Conservation (phyloP, 1,284 basidiomycete species). For the Cryptococcus floricola region DNA sequence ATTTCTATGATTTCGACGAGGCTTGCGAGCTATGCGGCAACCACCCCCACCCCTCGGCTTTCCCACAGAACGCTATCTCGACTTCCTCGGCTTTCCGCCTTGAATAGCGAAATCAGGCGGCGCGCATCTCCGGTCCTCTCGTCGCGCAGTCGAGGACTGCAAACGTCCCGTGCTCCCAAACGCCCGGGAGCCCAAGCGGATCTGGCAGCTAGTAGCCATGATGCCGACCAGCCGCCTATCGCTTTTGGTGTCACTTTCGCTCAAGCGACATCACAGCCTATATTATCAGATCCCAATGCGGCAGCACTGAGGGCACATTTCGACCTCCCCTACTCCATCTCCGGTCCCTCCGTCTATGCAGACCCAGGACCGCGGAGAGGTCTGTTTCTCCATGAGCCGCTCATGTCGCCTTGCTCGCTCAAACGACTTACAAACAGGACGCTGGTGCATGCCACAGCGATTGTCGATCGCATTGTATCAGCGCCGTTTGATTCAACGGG, state of each 20-base stretch:
- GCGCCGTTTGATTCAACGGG: slow-evolving; percentile 38
- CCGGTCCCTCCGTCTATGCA: background rate
- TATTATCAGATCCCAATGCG: slow-evolving; percentile 6
- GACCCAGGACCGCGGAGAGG: slow-evolving; percentile 15
- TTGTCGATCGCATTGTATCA: slow-evolving; percentile 50
- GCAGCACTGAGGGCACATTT: slow-evolving; percentile 18
- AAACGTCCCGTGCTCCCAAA: too few species aligned
- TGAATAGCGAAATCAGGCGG: background rate
- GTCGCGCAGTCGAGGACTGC: too few species aligned
- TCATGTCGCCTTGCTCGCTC: slow-evolving; percentile 32
- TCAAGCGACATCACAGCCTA: slow-evolving; percentile 5
- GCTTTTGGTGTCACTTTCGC: background rate
- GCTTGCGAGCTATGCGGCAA: too few species aligned
- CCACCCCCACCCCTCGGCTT: too few species aligned
- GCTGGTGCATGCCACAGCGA: slow-evolving; percentile 33
- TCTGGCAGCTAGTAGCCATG: background rate
- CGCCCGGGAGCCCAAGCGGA: background rate
- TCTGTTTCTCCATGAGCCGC: slow-evolving; percentile 38
- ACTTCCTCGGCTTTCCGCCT: too few species aligned
- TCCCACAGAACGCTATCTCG: too few species aligned
- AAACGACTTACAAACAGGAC: slow-evolving; percentile 38
- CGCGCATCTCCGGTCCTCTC: background rate
- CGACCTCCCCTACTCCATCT: slow-evolving; percentile 13
- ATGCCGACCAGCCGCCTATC: background rate
- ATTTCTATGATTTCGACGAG: too few species aligned